Evolutionary conservation across 148 eudicot species (phyloP).

Genomic region (Camellia granthamiana): DNA sequence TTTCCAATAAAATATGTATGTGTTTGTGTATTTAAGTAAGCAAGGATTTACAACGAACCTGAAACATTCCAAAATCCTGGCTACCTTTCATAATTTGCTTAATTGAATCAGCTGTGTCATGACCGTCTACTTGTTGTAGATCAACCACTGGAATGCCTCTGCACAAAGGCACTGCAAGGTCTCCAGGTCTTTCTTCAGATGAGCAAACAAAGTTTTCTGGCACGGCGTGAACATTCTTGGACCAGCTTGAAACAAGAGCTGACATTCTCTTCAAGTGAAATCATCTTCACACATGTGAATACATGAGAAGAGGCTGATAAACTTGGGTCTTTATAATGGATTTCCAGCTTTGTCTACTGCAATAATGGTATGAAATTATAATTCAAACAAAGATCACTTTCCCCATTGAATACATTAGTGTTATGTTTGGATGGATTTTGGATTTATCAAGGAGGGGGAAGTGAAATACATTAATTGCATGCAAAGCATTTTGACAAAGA

Average conservation of each 20-base stretch:
- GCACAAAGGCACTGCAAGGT: conserved; percentile 16
- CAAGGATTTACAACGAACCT: conserved; percentile 21
- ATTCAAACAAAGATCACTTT: too few species aligned
- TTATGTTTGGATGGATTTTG: too few species aligned
- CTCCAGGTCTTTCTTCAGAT: conserved; percentile 36
- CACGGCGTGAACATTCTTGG: conserved; percentile 12
- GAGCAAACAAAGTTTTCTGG: conserved; percentile 37
- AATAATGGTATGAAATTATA: too few species aligned
- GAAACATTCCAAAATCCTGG: conserved; percentile 39
- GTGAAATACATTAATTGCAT: too few species aligned
- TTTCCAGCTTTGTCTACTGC: too few species aligned
- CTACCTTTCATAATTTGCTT: conserved; percentile 30
- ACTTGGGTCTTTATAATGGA: too few species aligned
- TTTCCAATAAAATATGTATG: neutral
- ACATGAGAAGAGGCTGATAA: too few species aligned
- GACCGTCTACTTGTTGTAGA: conserved; percentile 20
- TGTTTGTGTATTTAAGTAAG: too few species aligned
- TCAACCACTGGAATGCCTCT: conserved; percentile 30
- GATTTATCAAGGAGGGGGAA: too few species aligned
- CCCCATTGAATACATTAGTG: too few species aligned
- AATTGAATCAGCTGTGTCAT: neutral
- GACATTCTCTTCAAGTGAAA: conserved; percentile 7
- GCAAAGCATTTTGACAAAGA: too few species aligned
- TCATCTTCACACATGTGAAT: too few species aligned
- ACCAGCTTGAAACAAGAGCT: conserved; percentile 26